These are phyloP conservation scores for Epithemia pelagica DNA, from an alignment of 108 stramenopile genomes.

Conservation along the genomic window DNA sequence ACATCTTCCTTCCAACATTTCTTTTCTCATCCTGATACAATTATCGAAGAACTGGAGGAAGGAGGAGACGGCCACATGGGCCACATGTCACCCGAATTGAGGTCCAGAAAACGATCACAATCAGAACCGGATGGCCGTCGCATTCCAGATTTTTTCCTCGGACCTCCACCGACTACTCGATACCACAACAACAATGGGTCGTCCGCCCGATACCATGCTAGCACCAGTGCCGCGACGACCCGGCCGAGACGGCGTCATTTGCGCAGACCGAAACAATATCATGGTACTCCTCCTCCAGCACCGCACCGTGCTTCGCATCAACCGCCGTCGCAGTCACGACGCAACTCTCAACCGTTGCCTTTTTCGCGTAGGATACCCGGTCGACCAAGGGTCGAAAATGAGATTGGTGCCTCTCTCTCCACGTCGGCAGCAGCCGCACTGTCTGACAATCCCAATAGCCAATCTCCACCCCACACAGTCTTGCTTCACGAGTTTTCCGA, in stretches of 20 bases:
- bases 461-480: not conserved
- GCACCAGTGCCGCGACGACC: not conserved
- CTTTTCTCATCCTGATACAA: not conserved
- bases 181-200: not conserved
- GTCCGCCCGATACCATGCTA: not conserved
- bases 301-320: not conserved
- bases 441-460: not conserved
- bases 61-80: not conserved
- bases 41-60: not conserved
- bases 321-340: not conserved
- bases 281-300: not conserved
- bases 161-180: slow-evolving; percentile 6
- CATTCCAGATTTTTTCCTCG: slow-evolving; percentile 14
- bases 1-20: not conserved
- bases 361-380: not conserved
- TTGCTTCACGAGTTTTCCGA: not conserved
- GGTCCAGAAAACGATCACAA: not conserved
- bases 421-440: not conserved
- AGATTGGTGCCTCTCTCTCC: not conserved
- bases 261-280: not conserved
- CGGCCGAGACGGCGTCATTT: not conserved
- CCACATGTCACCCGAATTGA: not conserved
- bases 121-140: slow-evolving; percentile 17
- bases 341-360: not conserved
- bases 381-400: not conserved